Evolutionary conservation across 192 early-diverging fungal genomes (phyloP).

Genomic region (Phlyctochytrium bullatum): DNA sequence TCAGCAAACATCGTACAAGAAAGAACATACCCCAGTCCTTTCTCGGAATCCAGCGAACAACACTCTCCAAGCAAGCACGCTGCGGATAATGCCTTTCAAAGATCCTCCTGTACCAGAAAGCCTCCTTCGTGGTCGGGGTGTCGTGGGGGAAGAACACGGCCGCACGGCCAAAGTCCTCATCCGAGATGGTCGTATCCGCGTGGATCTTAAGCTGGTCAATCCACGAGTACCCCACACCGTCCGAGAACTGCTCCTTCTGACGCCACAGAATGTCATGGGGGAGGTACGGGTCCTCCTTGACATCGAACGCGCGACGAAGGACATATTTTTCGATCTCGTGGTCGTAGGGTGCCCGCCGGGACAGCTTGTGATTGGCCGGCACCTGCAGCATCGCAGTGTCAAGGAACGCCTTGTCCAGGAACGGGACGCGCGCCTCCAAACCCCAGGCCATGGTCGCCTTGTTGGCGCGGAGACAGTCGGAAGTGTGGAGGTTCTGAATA

Average conservation of each 20-base stretch:
- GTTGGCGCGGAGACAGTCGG: constrained; percentile 97
- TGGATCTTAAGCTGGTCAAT: constrained; percentile 91
- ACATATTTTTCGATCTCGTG: constrained; percentile 90
- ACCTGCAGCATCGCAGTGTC: constrained; percentile 85
- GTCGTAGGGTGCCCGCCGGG: constrained; percentile 59
- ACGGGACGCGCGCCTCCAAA: constrained; percentile 96
- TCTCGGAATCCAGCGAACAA: constrained; percentile 95
- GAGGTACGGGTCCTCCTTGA: constrained; percentile 64
- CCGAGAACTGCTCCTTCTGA: constrained; percentile 99
- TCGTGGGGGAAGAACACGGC: constrained; percentile 76
- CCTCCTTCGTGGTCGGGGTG: constrained; percentile 94
- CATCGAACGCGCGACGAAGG: constrained; percentile 92
- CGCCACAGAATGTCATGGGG: constrained; percentile 91
- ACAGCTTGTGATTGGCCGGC: constrained; percentile 80
- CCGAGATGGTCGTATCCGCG: constrained; percentile 67
- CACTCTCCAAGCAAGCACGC: constrained; percentile 81
- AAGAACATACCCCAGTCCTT: constrained; percentile 80
- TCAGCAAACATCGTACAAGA: constrained; percentile 1
- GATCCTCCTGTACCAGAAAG: constrained; percentile 88
- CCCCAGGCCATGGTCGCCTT: constrained; percentile 99
- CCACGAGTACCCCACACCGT: constrained; percentile 98
- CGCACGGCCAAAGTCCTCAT: constrained; percentile 70
- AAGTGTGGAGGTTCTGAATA: constrained; percentile 95
- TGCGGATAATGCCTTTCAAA: constrained; percentile 96
- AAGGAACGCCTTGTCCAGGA: constrained; percentile 91